Evolutionary conservation across 2,329 filamentous ascomycete species (phyloP).

Genomic region (Penicillium italicum): DNA sequence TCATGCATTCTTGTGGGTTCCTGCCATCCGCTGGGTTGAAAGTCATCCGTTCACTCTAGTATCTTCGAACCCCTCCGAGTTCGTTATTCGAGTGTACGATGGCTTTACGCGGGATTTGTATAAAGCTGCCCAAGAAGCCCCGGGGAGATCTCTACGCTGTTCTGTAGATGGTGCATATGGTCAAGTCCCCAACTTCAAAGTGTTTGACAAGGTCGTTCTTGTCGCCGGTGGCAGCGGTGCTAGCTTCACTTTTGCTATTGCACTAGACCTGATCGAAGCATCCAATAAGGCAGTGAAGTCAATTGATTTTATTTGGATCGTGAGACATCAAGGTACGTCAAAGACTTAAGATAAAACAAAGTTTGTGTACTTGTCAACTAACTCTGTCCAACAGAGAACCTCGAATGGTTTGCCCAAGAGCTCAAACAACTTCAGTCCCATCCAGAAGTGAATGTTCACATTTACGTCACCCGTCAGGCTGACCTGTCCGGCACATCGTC

Average conservation of each 20-base stretch:
- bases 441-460: constrained; percentile 3
- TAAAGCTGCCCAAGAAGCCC: neutral
- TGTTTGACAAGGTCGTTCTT: constrained; percentile 4
- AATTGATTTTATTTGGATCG: constrained; percentile 1
- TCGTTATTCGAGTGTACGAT: constrained; percentile 5
- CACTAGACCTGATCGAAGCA: neutral
- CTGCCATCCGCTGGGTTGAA: constrained; percentile 4
- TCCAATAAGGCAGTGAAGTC: neutral
- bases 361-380: neutral
- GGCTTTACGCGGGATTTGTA: constrained; percentile 2
- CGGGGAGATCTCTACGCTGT: neutral
- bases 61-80: neutral
- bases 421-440: constrained; percentile 1
- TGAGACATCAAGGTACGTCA: neutral
- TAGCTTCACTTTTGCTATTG: constrained; percentile 7
- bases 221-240: constrained; percentile 6
- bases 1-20: constrained; percentile 4
- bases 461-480: constrained; percentile 4
- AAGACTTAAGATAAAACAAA: neutral
- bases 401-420: neutral
- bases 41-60: constrained; percentile 5
- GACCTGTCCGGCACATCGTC: neutral
- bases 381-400: neutral
- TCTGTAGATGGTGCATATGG: constrained; percentile 5
- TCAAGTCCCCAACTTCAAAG: constrained; percentile 3